Conservation (phyloP, 2,329 filamentous ascomycete species). For the Colletotrichum chlorophyti region DNA sequence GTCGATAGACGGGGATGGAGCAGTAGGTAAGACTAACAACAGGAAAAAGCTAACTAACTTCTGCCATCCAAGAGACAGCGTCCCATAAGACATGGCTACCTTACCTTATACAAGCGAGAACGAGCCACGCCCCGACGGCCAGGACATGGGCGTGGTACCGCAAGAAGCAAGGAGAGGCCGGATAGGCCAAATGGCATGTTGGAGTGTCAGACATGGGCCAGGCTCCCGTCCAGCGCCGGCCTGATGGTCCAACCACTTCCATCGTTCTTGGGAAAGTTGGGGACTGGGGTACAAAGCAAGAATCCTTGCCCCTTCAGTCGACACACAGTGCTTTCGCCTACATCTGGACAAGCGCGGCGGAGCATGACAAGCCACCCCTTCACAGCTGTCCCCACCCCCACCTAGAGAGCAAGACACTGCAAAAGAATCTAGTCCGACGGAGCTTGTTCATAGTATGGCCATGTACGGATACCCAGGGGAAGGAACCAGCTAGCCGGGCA, state of each 20-base stretch:
- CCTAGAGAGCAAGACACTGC: too few relatives aligned
- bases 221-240: conserved; percentile 20
- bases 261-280: conserved; percentile 27
- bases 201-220: conserved; percentile 26
- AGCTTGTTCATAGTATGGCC: too few relatives aligned
- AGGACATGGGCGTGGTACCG: conserved; percentile 23
- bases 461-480: too few relatives aligned
- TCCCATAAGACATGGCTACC: conserved; percentile 12
- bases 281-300: conserved; percentile 16
- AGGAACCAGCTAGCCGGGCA: too few relatives aligned
- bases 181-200: conserved; percentile 24
- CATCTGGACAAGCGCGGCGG: conserved; percentile 22
- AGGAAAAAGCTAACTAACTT: conserved; percentile 21
- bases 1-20: conserved; percentile 1
- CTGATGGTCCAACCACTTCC: conserved; percentile 22
- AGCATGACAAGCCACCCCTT: conserved; percentile 15
- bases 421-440: conserved; percentile 2
- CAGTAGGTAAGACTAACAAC: conserved; percentile 19
- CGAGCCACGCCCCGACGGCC: conserved; percentile 12
- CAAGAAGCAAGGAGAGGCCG: conserved; percentile 27
- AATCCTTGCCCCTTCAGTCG: conserved; percentile 10
- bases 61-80: conserved; percentile 23
- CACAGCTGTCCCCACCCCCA: conserved; percentile 7
- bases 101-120: conserved; percentile 12
- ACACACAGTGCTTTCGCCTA: conserved; percentile 20